Evolutionary conservation across 164 flowering plant species (phyloP).

Genomic region (Taxillus chinensis): DNA sequence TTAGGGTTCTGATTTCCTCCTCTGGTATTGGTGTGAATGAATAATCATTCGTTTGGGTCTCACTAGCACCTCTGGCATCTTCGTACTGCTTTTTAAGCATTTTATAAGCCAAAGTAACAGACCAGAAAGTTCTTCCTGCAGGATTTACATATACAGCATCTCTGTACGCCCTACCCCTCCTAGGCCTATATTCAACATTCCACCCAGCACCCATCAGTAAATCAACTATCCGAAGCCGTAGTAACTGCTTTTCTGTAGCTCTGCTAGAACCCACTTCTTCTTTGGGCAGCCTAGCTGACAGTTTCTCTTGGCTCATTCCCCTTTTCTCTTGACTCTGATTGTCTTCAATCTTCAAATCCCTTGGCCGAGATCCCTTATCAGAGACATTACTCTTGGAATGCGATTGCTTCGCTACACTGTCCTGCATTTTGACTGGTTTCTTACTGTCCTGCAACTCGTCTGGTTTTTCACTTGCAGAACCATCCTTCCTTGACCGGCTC

Average conservation of each 20-base stretch:
- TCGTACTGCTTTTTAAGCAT: slow-evolving; percentile 34
- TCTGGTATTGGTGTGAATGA: slow-evolving; percentile 41
- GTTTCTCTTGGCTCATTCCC: not conserved
- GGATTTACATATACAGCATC: slow-evolving; percentile 73
- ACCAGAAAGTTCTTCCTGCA: slow-evolving; percentile 60
- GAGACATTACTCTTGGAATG: not conserved
- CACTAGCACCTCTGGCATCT: slow-evolving; percentile 15
- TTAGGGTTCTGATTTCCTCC: slow-evolving; percentile 27
- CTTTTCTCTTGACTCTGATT: slow-evolving; percentile 3
- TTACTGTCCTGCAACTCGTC: slow-evolving; percentile 4
- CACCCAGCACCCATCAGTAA: slow-evolving; percentile 61
- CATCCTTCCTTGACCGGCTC: slow-evolving; percentile 9
- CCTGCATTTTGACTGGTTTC: not conserved
- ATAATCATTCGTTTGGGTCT: slow-evolving; percentile 10
- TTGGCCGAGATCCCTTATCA: not conserved
- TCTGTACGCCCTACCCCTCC: slow-evolving; percentile 40
- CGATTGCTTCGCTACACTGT: slow-evolving; percentile 1
- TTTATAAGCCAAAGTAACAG: slow-evolving; percentile 58
- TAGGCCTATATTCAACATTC: slow-evolving; percentile 55
- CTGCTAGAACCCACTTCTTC: not conserved
- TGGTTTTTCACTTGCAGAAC: slow-evolving; percentile 13
- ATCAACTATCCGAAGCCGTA: slow-evolving; percentile 42
- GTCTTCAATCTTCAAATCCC: slow-evolving; percentile 3
- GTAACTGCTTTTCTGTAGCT: slow-evolving; percentile 27
- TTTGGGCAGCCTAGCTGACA: not conserved